Percentiles rank a stretch among this genome's conserved stretches.
These are phyloP conservation scores for Effrenium voratum DNA, from an alignment of 73 alveolate species.

Conservation along the genomic window DNA sequence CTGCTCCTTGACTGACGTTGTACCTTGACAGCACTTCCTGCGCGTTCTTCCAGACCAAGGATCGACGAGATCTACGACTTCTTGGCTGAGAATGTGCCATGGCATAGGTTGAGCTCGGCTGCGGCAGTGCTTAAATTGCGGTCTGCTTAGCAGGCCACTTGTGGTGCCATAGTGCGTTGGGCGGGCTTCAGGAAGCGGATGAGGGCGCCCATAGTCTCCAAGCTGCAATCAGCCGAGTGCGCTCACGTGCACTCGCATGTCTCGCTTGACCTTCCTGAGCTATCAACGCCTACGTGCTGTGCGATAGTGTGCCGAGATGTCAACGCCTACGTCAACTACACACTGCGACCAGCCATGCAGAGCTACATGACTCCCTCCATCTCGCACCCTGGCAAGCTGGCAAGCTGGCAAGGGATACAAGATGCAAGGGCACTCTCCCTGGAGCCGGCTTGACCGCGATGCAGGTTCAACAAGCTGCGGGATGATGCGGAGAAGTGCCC, in stretches of 20 bases:
- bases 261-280: background rate
- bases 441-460: background rate
- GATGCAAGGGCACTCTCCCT: background rate
- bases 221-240: background rate
- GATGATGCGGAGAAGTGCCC: constrained; percentile 80
- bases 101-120: background rate
- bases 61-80: constrained; percentile 82
- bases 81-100: constrained; percentile 55
- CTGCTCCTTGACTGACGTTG: background rate
- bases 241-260: background rate
- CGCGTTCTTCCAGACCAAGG: background rate
- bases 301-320: constrained; percentile 9
- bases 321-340: constrained; percentile 77
- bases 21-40: background rate
- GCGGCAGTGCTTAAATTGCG: background rate
- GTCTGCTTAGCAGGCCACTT: background rate
- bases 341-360: constrained; percentile 84
- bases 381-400: background rate
- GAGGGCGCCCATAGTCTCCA: constrained; percentile 66
- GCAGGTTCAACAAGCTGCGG: constrained; percentile 56
- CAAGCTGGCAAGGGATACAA: background rate
- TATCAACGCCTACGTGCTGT: background rate
- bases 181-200: constrained; percentile 38
- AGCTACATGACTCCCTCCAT: constrained; percentile 70
- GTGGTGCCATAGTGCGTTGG: background rate